Base-by-base conservation (phyloP, 2,329 filamentous ascomycete species). In the Curvularia lunata region DNA sequence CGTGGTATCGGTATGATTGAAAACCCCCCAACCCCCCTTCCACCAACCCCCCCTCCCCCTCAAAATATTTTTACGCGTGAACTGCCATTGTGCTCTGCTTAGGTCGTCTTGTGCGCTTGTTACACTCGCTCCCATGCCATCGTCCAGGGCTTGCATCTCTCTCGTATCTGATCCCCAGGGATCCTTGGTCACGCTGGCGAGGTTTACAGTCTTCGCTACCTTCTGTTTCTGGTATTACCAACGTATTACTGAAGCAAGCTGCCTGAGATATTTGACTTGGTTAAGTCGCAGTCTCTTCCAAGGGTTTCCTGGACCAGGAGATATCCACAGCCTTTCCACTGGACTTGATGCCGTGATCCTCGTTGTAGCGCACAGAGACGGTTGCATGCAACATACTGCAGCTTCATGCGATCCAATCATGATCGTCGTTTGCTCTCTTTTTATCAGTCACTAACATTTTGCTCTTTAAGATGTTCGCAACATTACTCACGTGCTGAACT, bases 1-100 rank as follows among this genome's bases (percentile, higher is more conserved):
- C 95, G 95, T 93, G 95, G 95, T 92, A 97, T 99, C 83, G 95
- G 95, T 97, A 96, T 96, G 92, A 94, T 90, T 87, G 83, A 85
- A 82, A 82, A 81, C 79, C 80, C 82, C 79, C 80, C 75, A 75
- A 71, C 74, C 73, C 74, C 74, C 74, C 72, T 64, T 70, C 72
- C 68, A 66, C 63, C 68, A 63, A 73, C 63, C 79, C 70, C 64
- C 62, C 63, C 68, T 69, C 79, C 70, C 64, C 62, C 63, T 67
- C 69, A 70, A 64, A 66, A 53, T 66, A 73, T 73, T 83, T 80
- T 80, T 82, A 72, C 73, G 84, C 84, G 85, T 85, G 83, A 84
- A 84, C 83, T 85, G 84, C 81, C 80, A 80, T 81, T 82, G 87
- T 92, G 87, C 90, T 93, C 88, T 91, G 91, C 91, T 94, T 89